Percentiles rank a stretch among this genome's conserved stretches.
phyloP scores from a whole-genome alignment of 345 rosid species.

The Bruguiera sexangula region DNA sequence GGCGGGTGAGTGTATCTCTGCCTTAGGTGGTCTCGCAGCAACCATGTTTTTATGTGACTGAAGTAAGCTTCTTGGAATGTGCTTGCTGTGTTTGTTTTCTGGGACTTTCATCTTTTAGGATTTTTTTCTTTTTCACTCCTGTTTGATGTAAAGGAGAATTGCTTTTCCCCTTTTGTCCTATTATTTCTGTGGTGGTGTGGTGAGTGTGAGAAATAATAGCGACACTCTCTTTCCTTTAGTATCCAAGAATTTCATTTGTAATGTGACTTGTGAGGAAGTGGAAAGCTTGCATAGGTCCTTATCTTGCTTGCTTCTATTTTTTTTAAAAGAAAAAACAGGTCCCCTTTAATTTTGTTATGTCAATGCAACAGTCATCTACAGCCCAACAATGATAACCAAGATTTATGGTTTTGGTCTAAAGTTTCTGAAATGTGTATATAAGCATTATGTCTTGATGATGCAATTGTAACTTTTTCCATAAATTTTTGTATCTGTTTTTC shows the following conservation, averaged over 20 bases:
- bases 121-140: neutral
- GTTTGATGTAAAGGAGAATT: slow-evolving; percentile 10
- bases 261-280: neutral
- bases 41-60: neutral
- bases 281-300: slow-evolving; percentile 17
- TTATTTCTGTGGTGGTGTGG: slow-evolving; percentile 7
- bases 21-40: neutral
- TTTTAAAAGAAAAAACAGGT: neutral
- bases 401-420: slow-evolving; percentile 10
- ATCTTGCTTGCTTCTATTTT: neutral
- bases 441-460: neutral
- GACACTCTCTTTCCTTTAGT: neutral
- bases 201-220: slow-evolving; percentile 5
- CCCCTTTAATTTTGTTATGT: slow-evolving; percentile 7
- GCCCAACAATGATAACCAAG: neutral
- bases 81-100: neutral
- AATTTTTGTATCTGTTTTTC: neutral
- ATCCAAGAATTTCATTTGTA: slow-evolving; percentile 16
- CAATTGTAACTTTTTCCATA: neutral
- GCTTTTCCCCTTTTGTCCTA: slow-evolving; percentile 7
- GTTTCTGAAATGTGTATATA: neutral
- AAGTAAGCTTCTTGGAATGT: slow-evolving; percentile 16
- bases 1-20: neutral
- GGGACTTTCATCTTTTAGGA: slow-evolving; percentile 1
- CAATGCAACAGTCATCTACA: slow-evolving; percentile 6